phyloP scores from a whole-genome alignment of 2,329 filamentous ascomycete species.

The Alternaria tenuissima region DNA sequence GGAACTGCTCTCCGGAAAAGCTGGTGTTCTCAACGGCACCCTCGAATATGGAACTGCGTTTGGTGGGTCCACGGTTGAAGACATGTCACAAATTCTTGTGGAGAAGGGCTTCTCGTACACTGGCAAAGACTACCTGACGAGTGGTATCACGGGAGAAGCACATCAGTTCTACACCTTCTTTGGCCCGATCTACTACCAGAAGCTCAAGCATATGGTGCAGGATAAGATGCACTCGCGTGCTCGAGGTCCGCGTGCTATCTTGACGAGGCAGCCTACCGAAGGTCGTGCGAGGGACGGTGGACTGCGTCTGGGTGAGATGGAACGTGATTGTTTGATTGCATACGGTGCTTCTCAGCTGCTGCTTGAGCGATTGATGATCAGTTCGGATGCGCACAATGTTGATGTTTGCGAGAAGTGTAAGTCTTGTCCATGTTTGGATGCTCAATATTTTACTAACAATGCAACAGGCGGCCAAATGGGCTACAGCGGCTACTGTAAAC shows the following conservation, averaged over 20 bases:
- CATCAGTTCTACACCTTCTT: slow-evolving; percentile 98
- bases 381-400: slow-evolving; percentile 86
- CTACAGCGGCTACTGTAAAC: slow-evolving; percentile 93
- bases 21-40: slow-evolving; percentile 82
- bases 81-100: slow-evolving; percentile 86
- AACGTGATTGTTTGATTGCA: slow-evolving; percentile 96
- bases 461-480: slow-evolving; percentile 78
- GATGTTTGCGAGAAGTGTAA: slow-evolving; percentile 89
- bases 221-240: slow-evolving; percentile 99
- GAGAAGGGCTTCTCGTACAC: slow-evolving; percentile 93
- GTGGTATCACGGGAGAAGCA: slow-evolving; percentile 91
- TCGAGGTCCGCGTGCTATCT: slow-evolving; percentile 85
- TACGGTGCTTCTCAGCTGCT: slow-evolving; percentile 94
- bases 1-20: slow-evolving; percentile 93
- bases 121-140: slow-evolving; percentile 96
- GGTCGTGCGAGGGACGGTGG: slow-evolving; percentile 92
- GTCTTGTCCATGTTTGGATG: neutral
- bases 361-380: slow-evolving; percentile 92
- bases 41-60: slow-evolving; percentile 92
- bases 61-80: slow-evolving; percentile 82
- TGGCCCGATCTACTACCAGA: slow-evolving; percentile 99
- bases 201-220: slow-evolving; percentile 99
- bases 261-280: slow-evolving; percentile 95
- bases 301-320: slow-evolving; percentile 95
- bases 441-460: neutral